Evolutionary conservation across 768 basidiomycete genomes (phyloP).

Genomic region (Pleurotus cornucopiae): DNA sequence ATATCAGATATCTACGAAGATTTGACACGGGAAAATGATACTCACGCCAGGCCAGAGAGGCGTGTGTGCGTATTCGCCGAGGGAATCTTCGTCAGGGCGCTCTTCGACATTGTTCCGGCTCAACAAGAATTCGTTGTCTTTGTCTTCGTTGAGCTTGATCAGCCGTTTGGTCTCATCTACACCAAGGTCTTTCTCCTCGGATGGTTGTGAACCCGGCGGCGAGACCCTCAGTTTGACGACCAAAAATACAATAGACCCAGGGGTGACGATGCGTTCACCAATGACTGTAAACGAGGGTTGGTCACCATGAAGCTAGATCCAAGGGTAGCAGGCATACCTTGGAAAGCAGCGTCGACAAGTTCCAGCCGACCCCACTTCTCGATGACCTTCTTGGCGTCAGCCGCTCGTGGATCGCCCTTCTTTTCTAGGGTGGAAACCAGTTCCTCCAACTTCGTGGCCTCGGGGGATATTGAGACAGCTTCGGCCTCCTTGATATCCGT

Average conservation of each 20-base stretch:
- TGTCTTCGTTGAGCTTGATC: constrained; percentile 48
- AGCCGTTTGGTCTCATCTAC: constrained; percentile 45
- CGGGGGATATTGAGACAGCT: constrained; percentile 28
- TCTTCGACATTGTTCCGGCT: constrained; percentile 63
- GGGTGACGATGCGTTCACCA: constrained; percentile 84
- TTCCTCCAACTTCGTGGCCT: constrained; percentile 39
- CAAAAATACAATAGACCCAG: constrained; percentile 84
- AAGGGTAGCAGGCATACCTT: constrained; percentile 46
- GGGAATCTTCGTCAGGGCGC: constrained; percentile 32
- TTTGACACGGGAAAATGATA: constrained; percentile 7
- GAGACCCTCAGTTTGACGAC: constrained; percentile 77
- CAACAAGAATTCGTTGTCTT: constrained; percentile 67
- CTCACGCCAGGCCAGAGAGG: constrained; percentile 88
- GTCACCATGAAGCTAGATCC: too few relatives aligned
- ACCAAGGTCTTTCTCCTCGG: constrained; percentile 35
- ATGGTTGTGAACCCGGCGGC: constrained; percentile 39
- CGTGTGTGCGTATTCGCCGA: constrained; percentile 74
- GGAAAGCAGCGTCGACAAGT: constrained; percentile 79
- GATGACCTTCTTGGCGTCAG: constrained; percentile 60
- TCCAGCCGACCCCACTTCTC: constrained; percentile 73
- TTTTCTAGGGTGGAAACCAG: constrained; percentile 47
- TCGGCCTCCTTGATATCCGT: constrained; percentile 65
- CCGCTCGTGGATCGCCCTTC: constrained; percentile 42
- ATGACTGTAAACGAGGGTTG: constrained; percentile 51
- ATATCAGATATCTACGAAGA: not conserved